Conservation (phyloP, 73 alveolate genomes). For the Tetrahymena thermophila region DNA sequence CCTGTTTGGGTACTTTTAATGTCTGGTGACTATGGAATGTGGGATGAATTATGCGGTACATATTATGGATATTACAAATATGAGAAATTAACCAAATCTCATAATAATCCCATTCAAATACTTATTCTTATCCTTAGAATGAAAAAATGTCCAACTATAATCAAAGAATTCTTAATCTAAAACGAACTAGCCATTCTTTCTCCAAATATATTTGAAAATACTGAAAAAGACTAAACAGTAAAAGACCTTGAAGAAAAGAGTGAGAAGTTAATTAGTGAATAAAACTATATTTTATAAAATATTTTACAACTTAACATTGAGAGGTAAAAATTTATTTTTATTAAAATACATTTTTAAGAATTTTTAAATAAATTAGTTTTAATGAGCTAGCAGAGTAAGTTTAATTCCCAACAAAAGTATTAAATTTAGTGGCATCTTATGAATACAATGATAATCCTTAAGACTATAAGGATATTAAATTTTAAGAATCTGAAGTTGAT, state of each 20-base stretch:
- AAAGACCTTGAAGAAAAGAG: neutral
- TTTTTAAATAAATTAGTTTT: neutral
- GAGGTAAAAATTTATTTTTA: neutral
- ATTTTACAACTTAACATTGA: neutral
- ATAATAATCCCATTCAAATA: neutral
- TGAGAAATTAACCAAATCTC: neutral
- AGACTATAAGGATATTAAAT: neutral
- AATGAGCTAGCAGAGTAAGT: neutral
- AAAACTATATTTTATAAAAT: neutral
- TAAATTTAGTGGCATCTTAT: neutral
- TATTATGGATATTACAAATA: neutral
- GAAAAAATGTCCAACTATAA: neutral
- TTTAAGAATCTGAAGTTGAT: neutral
- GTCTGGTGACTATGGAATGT: neutral
- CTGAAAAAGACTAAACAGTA: neutral
- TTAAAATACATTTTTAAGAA: neutral
- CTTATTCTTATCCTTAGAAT: neutral
- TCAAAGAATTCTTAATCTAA: neutral
- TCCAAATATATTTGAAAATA: neutral
- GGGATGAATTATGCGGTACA: neutral
- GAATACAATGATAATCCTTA: neutral
- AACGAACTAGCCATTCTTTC: neutral
- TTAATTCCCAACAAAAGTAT: neutral
- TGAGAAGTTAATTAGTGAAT: neutral
- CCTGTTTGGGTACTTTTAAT: neutral